Base-by-base conservation (phyloP, 2,329 filamentous ascomycete genomes). In the Kalmusia sp. region DNA sequence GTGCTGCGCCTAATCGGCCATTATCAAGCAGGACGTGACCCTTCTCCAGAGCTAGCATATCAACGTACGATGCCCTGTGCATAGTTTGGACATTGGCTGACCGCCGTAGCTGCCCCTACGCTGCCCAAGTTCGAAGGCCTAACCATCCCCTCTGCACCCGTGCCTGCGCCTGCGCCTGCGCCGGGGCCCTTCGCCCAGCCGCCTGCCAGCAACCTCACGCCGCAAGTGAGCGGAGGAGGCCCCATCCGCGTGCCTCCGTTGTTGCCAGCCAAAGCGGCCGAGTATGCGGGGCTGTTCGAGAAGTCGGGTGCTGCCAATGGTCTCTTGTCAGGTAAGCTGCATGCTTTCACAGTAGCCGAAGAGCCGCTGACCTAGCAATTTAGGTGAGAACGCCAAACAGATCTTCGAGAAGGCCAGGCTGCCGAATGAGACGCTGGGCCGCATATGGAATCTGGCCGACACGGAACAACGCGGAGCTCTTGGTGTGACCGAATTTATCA, bases 401-500 rank as follows among this genome's bases (percentile, higher is more conserved):
- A 98, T 99, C 59, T 99, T 99, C 68, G 93, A 98, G 75, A 92
- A 92, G 72, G 93, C 93, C 1, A 87, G 90, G 50, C 79, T 99
- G 58, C 90, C 93, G 4, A 97, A 96, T 71, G 92, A 98, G 64
- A 84, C 90, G 9, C 82, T 99, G 27, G 93, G 93, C n/a, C 87
- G 90, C 62, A 97, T 99, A 78, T 99, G 95, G 95, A 92, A 90
- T 65, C 83, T 99, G 56, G 90, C 93, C 19, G 95, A 99, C 72
- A 95, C 92, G 0, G 93, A 97, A 75, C 92, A 96, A 76, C 87
- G 93, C 48, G 95, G 95, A 45, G 87, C 89, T 27, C 82, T 99
- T 30, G 90, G 93, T 52, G 83, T 88, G 64, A 93, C 92, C 12
- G 95, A 98, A 67, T 99, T 99, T 72, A 90, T 96, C 70, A 96